Evolutionary conservation across 208 protist species (phyloP).

Genomic region (Leptomonas pyrrhocoris): DNA sequence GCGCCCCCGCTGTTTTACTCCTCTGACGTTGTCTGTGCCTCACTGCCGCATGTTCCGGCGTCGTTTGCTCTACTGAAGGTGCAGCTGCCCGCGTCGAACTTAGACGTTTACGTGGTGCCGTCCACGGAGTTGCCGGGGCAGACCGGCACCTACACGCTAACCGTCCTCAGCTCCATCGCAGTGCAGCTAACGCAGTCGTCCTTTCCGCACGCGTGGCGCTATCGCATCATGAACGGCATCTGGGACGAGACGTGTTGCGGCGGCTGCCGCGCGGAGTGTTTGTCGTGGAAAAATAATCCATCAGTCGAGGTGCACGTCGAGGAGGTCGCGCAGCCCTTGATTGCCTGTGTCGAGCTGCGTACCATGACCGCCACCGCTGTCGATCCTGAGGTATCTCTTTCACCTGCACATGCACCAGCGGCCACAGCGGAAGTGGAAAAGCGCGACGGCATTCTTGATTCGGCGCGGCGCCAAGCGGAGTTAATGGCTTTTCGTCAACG

Average conservation of each 20-base stretch:
- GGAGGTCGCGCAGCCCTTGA: slow-evolving; percentile 29
- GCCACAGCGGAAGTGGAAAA: neutral
- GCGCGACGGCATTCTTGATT: slow-evolving; percentile 6
- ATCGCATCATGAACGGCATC: slow-evolving; percentile 50
- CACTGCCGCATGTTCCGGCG: slow-evolving; percentile 37
- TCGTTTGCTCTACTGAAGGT: slow-evolving; percentile 54
- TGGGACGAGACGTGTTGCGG: slow-evolving; percentile 81
- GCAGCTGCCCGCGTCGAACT: slow-evolving; percentile 30
- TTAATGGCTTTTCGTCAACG: slow-evolving; percentile 47
- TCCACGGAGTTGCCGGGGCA: slow-evolving; percentile 54
- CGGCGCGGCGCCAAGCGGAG: slow-evolving; percentile 29
- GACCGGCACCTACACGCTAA: slow-evolving; percentile 66
- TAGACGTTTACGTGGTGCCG: slow-evolving; percentile 77
- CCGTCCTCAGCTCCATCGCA: slow-evolving; percentile 65
- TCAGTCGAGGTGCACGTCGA: slow-evolving; percentile 46
- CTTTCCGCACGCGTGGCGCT: slow-evolving; percentile 81
- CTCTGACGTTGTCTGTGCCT: slow-evolving; percentile 41
- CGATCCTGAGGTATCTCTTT: neutral
- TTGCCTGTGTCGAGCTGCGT: slow-evolving; percentile 53
- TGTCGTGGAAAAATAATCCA: slow-evolving; percentile 88
- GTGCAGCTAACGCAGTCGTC: slow-evolving; percentile 40
- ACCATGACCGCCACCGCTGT: neutral
- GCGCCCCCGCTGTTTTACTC: slow-evolving; percentile 55
- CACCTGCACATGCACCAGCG: neutral
- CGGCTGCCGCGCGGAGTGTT: slow-evolving; percentile 57